These are phyloP conservation scores for Candida fluviatilis DNA, from an alignment of 805 yeast species.

Conservation along the genomic window DNA sequence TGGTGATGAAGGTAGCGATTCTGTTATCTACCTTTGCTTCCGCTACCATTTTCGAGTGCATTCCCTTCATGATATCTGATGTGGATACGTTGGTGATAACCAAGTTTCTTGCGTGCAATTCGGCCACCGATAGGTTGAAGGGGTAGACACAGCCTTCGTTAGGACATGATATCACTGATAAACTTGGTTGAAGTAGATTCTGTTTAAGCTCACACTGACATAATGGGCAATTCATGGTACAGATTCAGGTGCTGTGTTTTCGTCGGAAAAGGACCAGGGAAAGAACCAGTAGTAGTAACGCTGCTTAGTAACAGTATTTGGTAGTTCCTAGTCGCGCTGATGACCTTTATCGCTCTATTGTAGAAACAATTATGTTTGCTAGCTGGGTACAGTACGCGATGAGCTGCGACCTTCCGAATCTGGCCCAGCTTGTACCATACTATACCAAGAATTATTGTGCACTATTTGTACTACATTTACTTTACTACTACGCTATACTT, in stretches of 20 bases:
- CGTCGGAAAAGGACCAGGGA: too few relatives aligned
- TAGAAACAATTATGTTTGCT: too few relatives aligned
- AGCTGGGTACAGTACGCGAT: too few relatives aligned
- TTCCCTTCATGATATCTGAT: conserved; percentile 21
- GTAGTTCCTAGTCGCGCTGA: neutral
- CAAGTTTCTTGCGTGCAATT: conserved; percentile 21
- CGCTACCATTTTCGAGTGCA: conserved; percentile 21
- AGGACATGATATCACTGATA: conserved; percentile 27
- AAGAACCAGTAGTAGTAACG: too few relatives aligned
- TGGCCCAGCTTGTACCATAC: too few relatives aligned
- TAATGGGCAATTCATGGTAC: conserved; percentile 24
- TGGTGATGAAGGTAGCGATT: conserved; percentile 23
- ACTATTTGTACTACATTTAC: too few relatives aligned
- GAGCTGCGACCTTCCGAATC: too few relatives aligned
- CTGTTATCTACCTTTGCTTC: conserved; percentile 21
- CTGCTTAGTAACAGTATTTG: neutral
- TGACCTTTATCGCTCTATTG: too few relatives aligned
- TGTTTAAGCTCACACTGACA: conserved; percentile 21
- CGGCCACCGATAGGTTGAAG: conserved; percentile 25
- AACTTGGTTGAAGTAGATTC: conserved; percentile 22
- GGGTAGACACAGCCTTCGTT: conserved; percentile 26
- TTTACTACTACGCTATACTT: too few relatives aligned
- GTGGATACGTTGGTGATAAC: conserved; percentile 16
- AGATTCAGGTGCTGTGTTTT: too few relatives aligned
- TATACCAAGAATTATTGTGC: too few relatives aligned